Conservation (phyloP, 805 yeast species). For the Kodamaea lidongshanica region DNA sequence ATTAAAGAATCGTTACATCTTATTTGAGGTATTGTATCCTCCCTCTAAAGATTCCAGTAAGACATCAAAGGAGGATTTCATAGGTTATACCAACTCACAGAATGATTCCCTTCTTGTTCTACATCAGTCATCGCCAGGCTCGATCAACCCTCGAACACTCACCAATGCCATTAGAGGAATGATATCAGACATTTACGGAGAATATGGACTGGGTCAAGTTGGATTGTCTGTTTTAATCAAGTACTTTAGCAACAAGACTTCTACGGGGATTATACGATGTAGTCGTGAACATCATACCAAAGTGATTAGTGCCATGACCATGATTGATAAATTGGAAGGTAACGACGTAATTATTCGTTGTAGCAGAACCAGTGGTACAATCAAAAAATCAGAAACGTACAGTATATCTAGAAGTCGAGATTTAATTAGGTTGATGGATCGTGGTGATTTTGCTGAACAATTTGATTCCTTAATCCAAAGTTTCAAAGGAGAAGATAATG, state of each 20-base stretch:
- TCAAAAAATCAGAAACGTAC: conserved; percentile 70
- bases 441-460: conserved; percentile 7
- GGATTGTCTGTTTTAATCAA: conserved; percentile 59
- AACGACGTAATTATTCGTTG: conserved; percentile 51
- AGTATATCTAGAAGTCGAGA: conserved; percentile 47
- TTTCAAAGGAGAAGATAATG: conserved; percentile 7
- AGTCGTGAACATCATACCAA: conserved; percentile 56
- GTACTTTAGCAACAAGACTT: conserved; percentile 74
- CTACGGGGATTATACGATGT: conserved; percentile 79
- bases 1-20: conserved; percentile 73
- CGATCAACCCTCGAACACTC: conserved; percentile 45
- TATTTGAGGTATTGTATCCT: conserved; percentile 76
- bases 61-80: conserved; percentile 13
- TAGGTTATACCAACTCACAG: conserved; percentile 22
- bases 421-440: conserved; percentile 21
- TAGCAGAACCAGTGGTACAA: conserved; percentile 76
- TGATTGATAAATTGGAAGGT: conserved; percentile 48
- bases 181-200: conserved; percentile 68
- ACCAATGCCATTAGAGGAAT: conserved; percentile 48
- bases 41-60: conserved; percentile 18
- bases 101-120: conserved; percentile 38
- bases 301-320: conserved; percentile 61
- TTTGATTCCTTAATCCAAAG: conserved; percentile 7
- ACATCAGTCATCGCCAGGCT: conserved; percentile 46
- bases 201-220: conserved; percentile 62